Conservation (phyloP, 305 asterid species). For the Striga hermonthica region DNA sequence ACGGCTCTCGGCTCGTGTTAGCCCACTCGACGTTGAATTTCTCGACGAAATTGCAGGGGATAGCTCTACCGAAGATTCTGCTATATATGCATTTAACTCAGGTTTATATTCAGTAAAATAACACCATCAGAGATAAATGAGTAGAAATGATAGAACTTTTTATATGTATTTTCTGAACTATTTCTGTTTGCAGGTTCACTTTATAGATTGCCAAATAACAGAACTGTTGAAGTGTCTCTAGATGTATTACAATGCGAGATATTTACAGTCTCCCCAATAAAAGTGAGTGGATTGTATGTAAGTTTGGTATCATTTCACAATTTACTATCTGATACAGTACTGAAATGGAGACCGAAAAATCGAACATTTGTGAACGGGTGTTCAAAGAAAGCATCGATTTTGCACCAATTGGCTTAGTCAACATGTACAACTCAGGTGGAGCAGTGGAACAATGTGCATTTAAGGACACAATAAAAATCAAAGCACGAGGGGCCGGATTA, state of each 20-base stretch:
- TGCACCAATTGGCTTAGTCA: conserved; percentile 53
- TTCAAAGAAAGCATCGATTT: conserved; percentile 31
- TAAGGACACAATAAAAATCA: conserved; percentile 35
- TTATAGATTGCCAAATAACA: conserved; percentile 33
- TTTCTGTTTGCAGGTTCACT: conserved; percentile 36
- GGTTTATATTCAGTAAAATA: conserved; percentile 26
- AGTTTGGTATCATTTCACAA: too few relatives aligned
- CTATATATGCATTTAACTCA: conserved; percentile 40
- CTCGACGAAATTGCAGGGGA: conserved; percentile 43
- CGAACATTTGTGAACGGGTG: conserved; percentile 22
- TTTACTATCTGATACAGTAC: not conserved
- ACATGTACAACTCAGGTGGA: conserved; percentile 72
- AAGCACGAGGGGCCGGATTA: conserved; percentile 52
- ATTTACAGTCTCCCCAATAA: conserved; percentile 43
- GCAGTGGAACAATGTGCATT: conserved; percentile 46
- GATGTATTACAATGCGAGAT: conserved; percentile 41
- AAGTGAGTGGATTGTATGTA: conserved; percentile 27
- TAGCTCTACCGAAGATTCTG: conserved; percentile 35
- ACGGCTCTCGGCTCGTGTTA: conserved; percentile 33
- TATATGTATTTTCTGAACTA: not conserved
- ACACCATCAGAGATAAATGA: not conserved
- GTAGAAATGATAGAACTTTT: too few relatives aligned
- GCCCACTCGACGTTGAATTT: conserved; percentile 45
- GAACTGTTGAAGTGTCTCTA: conserved; percentile 34
- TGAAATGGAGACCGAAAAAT: not conserved